These are phyloP conservation scores for Cladosporium sp. DNA, from an alignment of 2,329 filamentous ascomycete genomes.

Conservation along the genomic window DNA sequence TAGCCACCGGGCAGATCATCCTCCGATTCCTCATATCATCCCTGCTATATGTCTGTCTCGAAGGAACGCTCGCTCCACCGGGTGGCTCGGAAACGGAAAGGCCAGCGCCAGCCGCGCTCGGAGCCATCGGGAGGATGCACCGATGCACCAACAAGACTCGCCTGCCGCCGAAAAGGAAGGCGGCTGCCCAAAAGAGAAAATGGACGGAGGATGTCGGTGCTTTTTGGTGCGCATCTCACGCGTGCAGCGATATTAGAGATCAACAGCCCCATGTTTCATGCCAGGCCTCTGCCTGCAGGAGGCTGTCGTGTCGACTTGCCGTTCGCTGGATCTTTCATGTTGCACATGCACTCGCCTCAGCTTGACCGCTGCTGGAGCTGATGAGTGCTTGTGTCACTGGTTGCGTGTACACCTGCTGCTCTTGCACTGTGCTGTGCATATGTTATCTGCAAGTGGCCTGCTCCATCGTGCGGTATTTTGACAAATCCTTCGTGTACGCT, in stretches of 20 bases:
- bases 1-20: background rate
- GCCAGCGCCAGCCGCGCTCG: conserved; percentile 9
- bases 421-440: background rate
- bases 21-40: background rate
- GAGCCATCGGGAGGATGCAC: background rate
- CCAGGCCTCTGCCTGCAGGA: background rate
- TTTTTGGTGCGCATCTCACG: background rate
- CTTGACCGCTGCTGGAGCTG: background rate
- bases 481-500: conserved; percentile 10
- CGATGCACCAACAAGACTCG: background rate
- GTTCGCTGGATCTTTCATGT: conserved; percentile 9
- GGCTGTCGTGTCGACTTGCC: conserved; percentile 16
- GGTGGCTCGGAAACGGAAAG: background rate
- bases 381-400: background rate
- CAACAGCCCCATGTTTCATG: conserved; percentile 2
- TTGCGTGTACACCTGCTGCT: background rate
- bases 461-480: conserved; percentile 3
- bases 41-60: conserved; percentile 6
- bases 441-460: background rate
- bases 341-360: conserved; percentile 7
- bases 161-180: background rate
- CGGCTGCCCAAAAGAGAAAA: conserved; percentile 3
- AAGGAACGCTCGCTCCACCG: background rate
- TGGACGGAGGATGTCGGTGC: background rate
- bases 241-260: background rate